These are phyloP conservation scores for Anthracocystis setariae DNA, from an alignment of 1,284 basidiomycete species.

Conservation along the genomic window DNA sequence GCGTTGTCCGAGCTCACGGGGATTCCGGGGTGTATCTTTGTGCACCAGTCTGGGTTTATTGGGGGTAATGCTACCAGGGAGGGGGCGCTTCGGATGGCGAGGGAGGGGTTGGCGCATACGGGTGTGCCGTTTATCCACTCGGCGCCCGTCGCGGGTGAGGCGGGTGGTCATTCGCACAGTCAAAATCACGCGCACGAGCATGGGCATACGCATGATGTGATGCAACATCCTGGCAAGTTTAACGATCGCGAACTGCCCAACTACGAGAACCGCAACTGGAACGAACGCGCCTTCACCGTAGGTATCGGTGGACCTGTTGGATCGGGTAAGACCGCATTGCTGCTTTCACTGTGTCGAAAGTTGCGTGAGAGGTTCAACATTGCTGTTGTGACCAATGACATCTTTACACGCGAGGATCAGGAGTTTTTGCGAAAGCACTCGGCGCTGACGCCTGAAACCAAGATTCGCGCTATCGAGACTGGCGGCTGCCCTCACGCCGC, in stretches of 20 bases:
- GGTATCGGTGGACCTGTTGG: conserved; percentile 96
- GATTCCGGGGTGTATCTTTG: conserved; percentile 84
- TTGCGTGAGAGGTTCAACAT: conserved; percentile 88
- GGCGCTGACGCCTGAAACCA: conserved; percentile 79
- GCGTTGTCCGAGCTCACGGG: conserved; percentile 79
- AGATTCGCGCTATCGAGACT: conserved; percentile 96
- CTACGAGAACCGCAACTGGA: conserved; percentile 83
- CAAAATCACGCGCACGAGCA: conserved; percentile 54
- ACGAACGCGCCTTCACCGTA: conserved; percentile 92
- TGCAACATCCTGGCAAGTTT: conserved; percentile 78
- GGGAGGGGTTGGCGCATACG: conserved; percentile 71
- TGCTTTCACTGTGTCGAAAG: conserved; percentile 87
- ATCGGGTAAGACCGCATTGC: conserved; percentile 94
- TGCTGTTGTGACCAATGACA: conserved; percentile 72
- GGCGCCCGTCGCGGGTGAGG: conserved; percentile 13
- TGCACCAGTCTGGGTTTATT: conserved; percentile 95
- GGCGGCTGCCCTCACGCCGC: conserved; percentile 69
- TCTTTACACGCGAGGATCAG: conserved; percentile 84
- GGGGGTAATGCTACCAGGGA: conserved; percentile 90
- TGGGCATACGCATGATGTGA: conserved; percentile 62
- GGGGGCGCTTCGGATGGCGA: conserved; percentile 84
- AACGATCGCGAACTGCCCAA: conserved; percentile 91
- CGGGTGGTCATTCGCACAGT: conserved; percentile 36
- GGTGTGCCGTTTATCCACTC: conserved; percentile 31
- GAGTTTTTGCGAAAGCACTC: conserved; percentile 94